Conservation (phyloP, 2,329 filamentous ascomycete species). For the Colletotrichum phormii region DNA sequence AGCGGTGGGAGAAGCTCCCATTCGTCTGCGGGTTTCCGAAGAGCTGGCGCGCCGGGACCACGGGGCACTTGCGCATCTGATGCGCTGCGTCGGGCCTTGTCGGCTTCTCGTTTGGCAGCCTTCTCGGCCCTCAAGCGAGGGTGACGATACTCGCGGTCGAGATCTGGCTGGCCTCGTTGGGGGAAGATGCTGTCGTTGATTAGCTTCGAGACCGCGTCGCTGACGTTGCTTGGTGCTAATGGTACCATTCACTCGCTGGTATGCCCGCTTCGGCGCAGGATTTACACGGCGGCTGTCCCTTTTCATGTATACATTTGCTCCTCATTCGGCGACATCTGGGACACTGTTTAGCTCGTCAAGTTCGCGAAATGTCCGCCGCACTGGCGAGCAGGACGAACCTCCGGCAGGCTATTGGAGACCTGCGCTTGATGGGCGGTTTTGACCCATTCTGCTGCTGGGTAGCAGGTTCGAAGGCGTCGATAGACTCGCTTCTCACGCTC, state of each 20-base stretch:
- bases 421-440: conserved; percentile 55
- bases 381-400: conserved; percentile 51
- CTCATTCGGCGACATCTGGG: conserved; percentile 66
- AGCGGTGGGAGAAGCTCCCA: conserved; percentile 64
- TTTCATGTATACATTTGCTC: conserved; percentile 66
- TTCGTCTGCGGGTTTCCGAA: conserved; percentile 49
- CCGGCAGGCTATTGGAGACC: conserved; percentile 64
- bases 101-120: conserved; percentile 52
- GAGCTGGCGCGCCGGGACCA: conserved; percentile 18
- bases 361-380: conserved; percentile 6
- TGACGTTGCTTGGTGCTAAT: not conserved
- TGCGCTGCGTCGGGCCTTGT: conserved; percentile 50
- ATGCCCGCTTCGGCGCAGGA: conserved; percentile 64
- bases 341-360: conserved; percentile 21
- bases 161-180: conserved; percentile 63
- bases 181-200: conserved; percentile 58
- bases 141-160: conserved; percentile 67
- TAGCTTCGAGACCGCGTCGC: conserved; percentile 9
- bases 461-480: conserved; percentile 12
- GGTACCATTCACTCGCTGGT: conserved; percentile 60
- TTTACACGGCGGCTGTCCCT: conserved; percentile 61
- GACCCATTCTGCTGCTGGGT: conserved; percentile 16
- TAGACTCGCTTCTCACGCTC: conserved; percentile 27
- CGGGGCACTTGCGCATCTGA: conserved; percentile 43
- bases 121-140: conserved; percentile 63